Conservation (phyloP, 768 basidiomycete species). For the Gloeopeniophorella convolvens region DNA sequence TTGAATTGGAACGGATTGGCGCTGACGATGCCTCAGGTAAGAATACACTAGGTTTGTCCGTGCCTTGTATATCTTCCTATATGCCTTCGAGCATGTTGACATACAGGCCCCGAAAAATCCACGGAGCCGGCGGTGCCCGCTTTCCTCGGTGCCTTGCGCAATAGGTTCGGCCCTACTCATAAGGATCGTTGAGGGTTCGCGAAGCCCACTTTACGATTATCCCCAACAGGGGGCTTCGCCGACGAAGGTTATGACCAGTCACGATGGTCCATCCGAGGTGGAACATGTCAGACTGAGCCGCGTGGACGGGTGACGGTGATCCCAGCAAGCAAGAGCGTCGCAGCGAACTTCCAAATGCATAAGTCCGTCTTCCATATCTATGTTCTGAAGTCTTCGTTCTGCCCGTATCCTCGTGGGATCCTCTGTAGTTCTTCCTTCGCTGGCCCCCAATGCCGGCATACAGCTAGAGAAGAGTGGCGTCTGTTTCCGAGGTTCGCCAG, state of each 20-base stretch:
- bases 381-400: not conserved
- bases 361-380: not conserved
- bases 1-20: not conserved
- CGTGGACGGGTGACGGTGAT: too few species aligned
- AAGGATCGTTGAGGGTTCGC: too few species aligned
- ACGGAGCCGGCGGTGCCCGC: not conserved
- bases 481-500: slow-evolving; percentile 1
- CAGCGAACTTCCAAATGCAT: not conserved
- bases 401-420: not conserved
- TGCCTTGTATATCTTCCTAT: not conserved
- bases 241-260: too few species aligned
- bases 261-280: not conserved
- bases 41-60: not conserved
- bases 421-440: not conserved
- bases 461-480: not conserved
- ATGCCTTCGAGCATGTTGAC: too few species aligned
- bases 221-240: too few species aligned
- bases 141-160: not conserved
- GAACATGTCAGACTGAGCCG: not conserved
- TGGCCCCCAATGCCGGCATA: not conserved
- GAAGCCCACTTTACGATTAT: too few species aligned
- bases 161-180: too few species aligned
- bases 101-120: too few species aligned
- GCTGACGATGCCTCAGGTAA: not conserved
- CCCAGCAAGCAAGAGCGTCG: too few species aligned